Percentiles rank a stretch among this genome's conserved stretches.
Conservation (phyloP, 2,329 filamentous ascomycete genomes). For the Xylariaceae sp. region DNA sequence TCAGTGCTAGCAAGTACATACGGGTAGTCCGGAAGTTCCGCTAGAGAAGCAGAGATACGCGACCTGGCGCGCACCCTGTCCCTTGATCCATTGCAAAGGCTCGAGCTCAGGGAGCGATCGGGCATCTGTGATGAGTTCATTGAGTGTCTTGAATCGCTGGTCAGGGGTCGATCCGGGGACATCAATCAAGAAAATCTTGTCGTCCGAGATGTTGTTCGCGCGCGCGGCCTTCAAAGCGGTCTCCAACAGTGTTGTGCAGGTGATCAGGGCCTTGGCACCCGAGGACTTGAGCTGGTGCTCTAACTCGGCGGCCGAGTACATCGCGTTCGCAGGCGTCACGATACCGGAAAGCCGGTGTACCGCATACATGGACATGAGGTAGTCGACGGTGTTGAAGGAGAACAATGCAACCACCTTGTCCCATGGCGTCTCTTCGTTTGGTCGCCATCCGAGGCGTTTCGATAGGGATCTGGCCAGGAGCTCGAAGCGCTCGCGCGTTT, state of each 20-base stretch:
- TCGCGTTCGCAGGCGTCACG: slow-evolving; percentile 63
- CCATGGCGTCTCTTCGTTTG: slow-evolving; percentile 66
- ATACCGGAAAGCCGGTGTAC: slow-evolving; percentile 64
- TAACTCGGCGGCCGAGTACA: slow-evolving; percentile 61
- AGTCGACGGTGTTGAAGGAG: slow-evolving; percentile 69
- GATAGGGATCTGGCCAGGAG: slow-evolving; percentile 58
- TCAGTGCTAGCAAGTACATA: slow-evolving; percentile 30
- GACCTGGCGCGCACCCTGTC: slow-evolving; percentile 56
- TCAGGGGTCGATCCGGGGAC: slow-evolving; percentile 34
- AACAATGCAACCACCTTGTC: slow-evolving; percentile 71
- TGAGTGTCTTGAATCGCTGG: slow-evolving; percentile 53
- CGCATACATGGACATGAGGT: slow-evolving; percentile 60
- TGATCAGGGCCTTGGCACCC: slow-evolving; percentile 62
- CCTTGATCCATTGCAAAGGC: slow-evolving; percentile 49
- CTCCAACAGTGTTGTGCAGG: slow-evolving; percentile 58
- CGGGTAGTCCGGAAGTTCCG: slow-evolving; percentile 66
- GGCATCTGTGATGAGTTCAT: slow-evolving; percentile 58
- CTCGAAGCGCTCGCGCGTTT: slow-evolving; percentile 62
- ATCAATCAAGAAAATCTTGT: slow-evolving; percentile 60
- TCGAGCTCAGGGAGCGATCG: slow-evolving; percentile 44
- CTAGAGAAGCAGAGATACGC: slow-evolving; percentile 70
- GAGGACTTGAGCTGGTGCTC: slow-evolving; percentile 62
- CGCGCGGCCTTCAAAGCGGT: slow-evolving; percentile 58
- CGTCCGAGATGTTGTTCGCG: slow-evolving; percentile 54
- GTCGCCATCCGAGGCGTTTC: slow-evolving; percentile 64